These are phyloP conservation scores for Verticillium alfalfae DNA, from an alignment of 2,329 filamentous ascomycete species.

Conservation along the genomic window DNA sequence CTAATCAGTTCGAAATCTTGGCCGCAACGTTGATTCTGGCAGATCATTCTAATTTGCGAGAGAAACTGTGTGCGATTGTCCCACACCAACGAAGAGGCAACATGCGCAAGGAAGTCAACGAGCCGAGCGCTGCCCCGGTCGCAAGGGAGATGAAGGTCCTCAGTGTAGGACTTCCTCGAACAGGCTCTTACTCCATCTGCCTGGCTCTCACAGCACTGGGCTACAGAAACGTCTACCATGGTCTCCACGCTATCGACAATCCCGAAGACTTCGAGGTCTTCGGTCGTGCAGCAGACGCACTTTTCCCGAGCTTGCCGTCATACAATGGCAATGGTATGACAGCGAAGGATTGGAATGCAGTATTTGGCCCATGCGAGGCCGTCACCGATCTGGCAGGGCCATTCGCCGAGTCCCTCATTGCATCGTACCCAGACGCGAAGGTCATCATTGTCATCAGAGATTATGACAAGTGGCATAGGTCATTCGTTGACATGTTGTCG, in stretches of 20 bases:
- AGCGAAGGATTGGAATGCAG: constrained; percentile 15
- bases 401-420: constrained; percentile 65
- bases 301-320: constrained; percentile 14
- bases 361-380: constrained; percentile 20
- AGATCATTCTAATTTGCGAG: too few relatives aligned
- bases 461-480: constrained; percentile 22
- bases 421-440: constrained; percentile 68
- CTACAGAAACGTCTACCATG: constrained; percentile 26
- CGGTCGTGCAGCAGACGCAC: constrained; percentile 20
- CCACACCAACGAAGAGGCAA: not conserved
- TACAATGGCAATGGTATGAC: constrained; percentile 14
- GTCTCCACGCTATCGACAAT: constrained; percentile 15
- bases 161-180: constrained; percentile 31
- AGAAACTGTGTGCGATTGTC: not conserved
- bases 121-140: not conserved
- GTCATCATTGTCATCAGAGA: constrained; percentile 46
- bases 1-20: too few relatives aligned
- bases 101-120: not conserved
- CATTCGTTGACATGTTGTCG: constrained; percentile 18
- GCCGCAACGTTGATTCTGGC: too few relatives aligned
- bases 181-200: constrained; percentile 22
- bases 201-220: constrained; percentile 23
- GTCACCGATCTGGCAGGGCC: constrained; percentile 42
- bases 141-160: constrained; percentile 34
- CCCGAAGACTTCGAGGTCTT: constrained; percentile 17